phyloP scores from a whole-genome alignment of 352 stramenopile species.

The Pythium myriotylum region DNA sequence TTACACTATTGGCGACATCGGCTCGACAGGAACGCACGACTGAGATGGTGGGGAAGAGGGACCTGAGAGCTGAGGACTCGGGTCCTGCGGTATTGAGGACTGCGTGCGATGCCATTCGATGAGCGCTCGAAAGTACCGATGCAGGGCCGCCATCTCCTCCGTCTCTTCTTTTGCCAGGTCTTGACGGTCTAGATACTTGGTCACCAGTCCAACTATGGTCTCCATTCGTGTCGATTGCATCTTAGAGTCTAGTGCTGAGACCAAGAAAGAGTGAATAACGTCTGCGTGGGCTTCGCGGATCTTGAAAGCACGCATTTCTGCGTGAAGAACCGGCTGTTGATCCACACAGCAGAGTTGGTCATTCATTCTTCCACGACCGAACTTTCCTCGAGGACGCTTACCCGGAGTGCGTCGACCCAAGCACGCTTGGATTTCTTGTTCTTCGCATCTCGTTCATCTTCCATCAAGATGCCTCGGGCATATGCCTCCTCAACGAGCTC shows the following conservation, averaged over 20 bases:
- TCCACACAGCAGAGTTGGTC: neutral
- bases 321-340: conserved; percentile 33
- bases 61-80: neutral
- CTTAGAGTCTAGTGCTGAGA: conserved; percentile 37
- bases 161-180: neutral
- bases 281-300: conserved; percentile 45
- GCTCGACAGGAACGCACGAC: neutral
- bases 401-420: conserved; percentile 55
- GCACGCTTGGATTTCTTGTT: conserved; percentile 66
- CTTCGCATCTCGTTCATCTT: conserved; percentile 35
- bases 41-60: conserved; percentile 3
- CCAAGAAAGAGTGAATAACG: conserved; percentile 41
- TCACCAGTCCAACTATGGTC: conserved; percentile 13
- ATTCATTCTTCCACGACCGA: neutral
- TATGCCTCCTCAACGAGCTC: conserved; percentile 65
- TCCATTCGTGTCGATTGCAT: conserved; percentile 33
- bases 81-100: neutral
- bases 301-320: conserved; percentile 34
- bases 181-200: conserved; percentile 4
- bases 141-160: conserved; percentile 12
- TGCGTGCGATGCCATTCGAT: conserved; percentile 7
- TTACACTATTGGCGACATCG: conserved; percentile 25
- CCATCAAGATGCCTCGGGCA: conserved; percentile 42
- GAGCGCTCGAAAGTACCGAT: conserved; percentile 23
- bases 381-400: conserved; percentile 6